These are phyloP conservation scores for Cornus suecica DNA, from an alignment of 148 eudicot species.

Conservation along the genomic window DNA sequence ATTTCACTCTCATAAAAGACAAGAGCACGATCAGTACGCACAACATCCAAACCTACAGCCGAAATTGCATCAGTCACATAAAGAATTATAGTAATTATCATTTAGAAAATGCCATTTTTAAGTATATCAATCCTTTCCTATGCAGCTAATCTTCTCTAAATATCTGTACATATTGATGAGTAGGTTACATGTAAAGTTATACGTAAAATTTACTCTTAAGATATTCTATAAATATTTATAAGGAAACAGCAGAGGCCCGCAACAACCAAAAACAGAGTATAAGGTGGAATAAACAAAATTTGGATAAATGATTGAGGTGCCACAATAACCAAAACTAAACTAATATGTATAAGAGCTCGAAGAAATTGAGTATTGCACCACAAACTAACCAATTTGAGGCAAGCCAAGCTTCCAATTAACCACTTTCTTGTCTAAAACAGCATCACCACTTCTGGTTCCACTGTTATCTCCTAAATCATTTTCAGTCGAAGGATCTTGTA, in stretches of 20 bases:
- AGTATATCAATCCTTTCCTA: background rate
- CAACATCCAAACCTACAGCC: slow-evolving; percentile 80
- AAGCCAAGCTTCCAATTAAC: slow-evolving; percentile 76
- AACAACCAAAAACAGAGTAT: background rate
- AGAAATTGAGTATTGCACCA: slow-evolving; percentile 17
- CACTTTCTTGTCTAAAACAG: slow-evolving; percentile 51
- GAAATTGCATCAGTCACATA: background rate
- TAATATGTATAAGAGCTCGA: background rate
- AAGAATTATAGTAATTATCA: background rate
- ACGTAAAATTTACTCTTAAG: background rate
- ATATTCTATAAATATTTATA: background rate
- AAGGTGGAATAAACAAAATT: background rate
- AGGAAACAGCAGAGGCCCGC: too few relatives aligned
- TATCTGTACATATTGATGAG: background rate
- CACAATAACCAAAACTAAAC: background rate
- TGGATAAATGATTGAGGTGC: background rate
- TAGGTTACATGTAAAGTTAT: too few relatives aligned
- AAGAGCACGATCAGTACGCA: slow-evolving; percentile 87
- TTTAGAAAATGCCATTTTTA: background rate
- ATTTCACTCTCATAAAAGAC: slow-evolving; percentile 72
- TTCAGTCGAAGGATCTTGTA: slow-evolving; percentile 27
- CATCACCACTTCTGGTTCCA: slow-evolving; percentile 28
- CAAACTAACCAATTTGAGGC: slow-evolving; percentile 84
- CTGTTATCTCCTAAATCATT: slow-evolving; percentile 14
- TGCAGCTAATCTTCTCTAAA: too few relatives aligned